A percentile compares a stretch with the other conserved stretches of the same genome.
Evolutionary conservation across 768 basidiomycete genomes (phyloP).

Genomic region (Suillus fuscotomentosus): DNA sequence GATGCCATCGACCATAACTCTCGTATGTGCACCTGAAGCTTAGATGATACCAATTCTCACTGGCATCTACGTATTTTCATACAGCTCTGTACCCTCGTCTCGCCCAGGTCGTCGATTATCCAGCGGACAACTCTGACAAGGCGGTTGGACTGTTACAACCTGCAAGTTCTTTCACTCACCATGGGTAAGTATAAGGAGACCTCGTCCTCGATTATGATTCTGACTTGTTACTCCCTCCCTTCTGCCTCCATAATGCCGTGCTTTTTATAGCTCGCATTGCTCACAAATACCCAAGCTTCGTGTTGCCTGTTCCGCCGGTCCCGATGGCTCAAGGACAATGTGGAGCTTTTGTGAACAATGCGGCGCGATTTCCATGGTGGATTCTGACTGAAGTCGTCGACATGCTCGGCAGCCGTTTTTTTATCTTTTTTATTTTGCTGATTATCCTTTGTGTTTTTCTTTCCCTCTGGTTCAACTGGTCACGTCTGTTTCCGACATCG

Average conservation of each 20-base stretch:
- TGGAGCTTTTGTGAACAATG: slow-evolving; percentile 89
- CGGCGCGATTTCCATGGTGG: slow-evolving; percentile 87
- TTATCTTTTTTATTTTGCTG: slow-evolving; percentile 31
- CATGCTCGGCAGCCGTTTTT: slow-evolving; percentile 13
- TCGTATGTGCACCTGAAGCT: slow-evolving; percentile 37
- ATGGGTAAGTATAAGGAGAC: slow-evolving; percentile 53
- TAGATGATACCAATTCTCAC: background rate
- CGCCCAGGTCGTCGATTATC: slow-evolving; percentile 50
- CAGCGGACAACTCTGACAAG: slow-evolving; percentile 47
- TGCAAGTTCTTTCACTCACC: slow-evolving; percentile 56
- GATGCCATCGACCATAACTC: slow-evolving; percentile 46
- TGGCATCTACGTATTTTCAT: background rate
- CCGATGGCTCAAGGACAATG: slow-evolving; percentile 71
- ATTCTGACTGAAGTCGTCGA: slow-evolving; percentile 49
- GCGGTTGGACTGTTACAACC: slow-evolving; percentile 69
- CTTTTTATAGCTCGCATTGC: slow-evolving; percentile 52
- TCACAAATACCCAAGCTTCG: slow-evolving; percentile 83
- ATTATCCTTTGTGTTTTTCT: slow-evolving; percentile 23
- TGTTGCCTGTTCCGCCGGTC: slow-evolving; percentile 70
- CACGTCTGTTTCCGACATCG: slow-evolving; percentile 20
- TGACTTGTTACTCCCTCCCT: slow-evolving; percentile 5
- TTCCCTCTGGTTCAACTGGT: slow-evolving; percentile 10
- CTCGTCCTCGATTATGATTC: slow-evolving; percentile 14
- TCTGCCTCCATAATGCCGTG: background rate
- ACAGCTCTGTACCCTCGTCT: slow-evolving; percentile 59